Conservation (phyloP, 768 basidiomycete species). For the Rhodotorula paludigena region DNA sequence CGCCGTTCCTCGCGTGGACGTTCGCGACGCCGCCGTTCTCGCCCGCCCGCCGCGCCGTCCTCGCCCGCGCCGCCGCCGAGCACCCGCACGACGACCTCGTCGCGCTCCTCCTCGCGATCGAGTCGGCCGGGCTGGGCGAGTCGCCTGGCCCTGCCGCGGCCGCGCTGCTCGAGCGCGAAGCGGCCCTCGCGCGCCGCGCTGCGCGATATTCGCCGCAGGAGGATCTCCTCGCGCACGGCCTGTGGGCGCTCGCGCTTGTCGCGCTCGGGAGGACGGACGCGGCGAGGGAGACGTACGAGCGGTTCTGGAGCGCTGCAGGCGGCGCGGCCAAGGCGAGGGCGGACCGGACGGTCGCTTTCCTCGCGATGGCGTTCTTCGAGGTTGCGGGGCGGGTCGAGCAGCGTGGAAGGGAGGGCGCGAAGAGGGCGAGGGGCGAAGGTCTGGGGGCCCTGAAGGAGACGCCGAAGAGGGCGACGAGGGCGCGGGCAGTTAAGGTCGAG, state of each 20-base stretch:
- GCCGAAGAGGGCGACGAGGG: not conserved
- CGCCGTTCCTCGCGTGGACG: constrained; percentile 12
- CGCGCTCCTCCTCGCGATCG: constrained; percentile 12
- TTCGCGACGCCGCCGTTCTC: not conserved
- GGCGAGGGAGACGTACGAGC: not conserved
- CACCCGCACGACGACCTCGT: constrained; percentile 21
- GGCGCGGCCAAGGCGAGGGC: not conserved
- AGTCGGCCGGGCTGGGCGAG: no score
- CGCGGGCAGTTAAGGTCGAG: not conserved
- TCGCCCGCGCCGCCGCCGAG: not conserved
- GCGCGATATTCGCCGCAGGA: not conserved
- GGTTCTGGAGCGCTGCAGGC: constrained; percentile 6
- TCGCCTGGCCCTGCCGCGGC: no score
- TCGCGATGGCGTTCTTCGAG: constrained; percentile 7
- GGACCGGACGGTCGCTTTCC: not conserved
- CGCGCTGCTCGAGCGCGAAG: not conserved
- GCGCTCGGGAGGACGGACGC: not conserved
- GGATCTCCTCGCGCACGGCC: not conserved
- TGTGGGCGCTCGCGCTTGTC: not conserved
- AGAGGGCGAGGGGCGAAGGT: not conserved
- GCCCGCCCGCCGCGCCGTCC: constrained; percentile 1
- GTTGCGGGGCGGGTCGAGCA: not conserved
- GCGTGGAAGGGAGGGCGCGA: not conserved
- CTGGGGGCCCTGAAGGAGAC: not conserved
- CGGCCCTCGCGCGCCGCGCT: not conserved